phyloP scores from a whole-genome alignment of 2,329 filamentous ascomycete genomes.

The Ilyonectria mors-panacis region DNA sequence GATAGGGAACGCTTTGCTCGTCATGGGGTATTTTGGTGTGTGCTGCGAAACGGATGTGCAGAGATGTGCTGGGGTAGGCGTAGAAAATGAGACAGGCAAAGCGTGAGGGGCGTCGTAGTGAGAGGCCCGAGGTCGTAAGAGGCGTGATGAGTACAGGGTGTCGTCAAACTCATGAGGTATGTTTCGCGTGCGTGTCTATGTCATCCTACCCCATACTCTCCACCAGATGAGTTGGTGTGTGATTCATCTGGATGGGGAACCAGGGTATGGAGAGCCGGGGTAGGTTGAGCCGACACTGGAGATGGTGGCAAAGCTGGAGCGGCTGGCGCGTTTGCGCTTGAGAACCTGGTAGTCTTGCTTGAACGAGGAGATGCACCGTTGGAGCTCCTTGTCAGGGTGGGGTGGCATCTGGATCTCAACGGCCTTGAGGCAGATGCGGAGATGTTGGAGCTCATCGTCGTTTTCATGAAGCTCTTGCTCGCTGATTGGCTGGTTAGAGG shows the following conservation, averaged over 20 bases:
- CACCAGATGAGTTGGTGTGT: constrained; percentile 3
- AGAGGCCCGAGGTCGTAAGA: constrained; percentile 12
- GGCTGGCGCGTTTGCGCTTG: constrained; percentile 61
- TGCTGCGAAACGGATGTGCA: constrained; percentile 27
- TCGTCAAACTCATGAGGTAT: constrained; percentile 42
- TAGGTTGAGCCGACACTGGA: constrained; percentile 48
- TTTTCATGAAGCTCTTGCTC: constrained; percentile 70
- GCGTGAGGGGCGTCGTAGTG: constrained; percentile 33
- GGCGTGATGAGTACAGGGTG: constrained; percentile 32
- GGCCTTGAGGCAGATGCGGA: constrained; percentile 74
- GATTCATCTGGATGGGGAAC: constrained; percentile 35
- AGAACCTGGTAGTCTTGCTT: constrained; percentile 70
- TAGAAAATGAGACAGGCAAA: constrained; percentile 29
- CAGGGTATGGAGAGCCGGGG: constrained; percentile 41
- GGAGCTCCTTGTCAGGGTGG: constrained; percentile 69
- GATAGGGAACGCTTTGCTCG: constrained; percentile 36
- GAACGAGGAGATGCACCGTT: constrained; percentile 72
- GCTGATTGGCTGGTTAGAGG: constrained; percentile 52
- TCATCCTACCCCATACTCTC: constrained; percentile 25
- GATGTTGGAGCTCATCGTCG: constrained; percentile 73
- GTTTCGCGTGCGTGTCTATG: constrained; percentile 30
- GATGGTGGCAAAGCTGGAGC: constrained; percentile 50
- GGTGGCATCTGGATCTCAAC: constrained; percentile 72
- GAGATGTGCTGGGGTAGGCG: constrained; percentile 19
- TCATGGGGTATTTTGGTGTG: constrained; percentile 40